These are phyloP conservation scores for Phytophthora capsici DNA, from an alignment of 352 stramenopile genomes.

Conservation along the genomic window DNA sequence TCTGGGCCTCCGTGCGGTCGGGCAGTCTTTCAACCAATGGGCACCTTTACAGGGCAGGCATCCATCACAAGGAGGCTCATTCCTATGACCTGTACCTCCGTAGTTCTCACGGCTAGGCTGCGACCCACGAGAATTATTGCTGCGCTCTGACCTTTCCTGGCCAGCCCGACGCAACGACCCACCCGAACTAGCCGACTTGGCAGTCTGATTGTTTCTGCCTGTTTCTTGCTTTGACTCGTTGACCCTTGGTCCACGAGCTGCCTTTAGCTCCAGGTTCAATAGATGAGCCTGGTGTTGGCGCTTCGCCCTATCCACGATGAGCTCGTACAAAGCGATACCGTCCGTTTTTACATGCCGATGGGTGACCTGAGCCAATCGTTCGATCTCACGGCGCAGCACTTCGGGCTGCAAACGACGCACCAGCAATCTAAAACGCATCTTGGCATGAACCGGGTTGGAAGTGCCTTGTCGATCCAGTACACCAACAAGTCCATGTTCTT, in stretches of 20 bases:
- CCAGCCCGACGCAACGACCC: background rate
- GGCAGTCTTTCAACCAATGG: conserved; percentile 1
- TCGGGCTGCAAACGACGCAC: background rate
- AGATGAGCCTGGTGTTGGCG: background rate
- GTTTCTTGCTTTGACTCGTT: background rate
- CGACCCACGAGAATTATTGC: background rate
- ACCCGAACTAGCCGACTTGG: background rate
- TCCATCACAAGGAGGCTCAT: background rate
- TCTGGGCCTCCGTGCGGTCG: background rate
- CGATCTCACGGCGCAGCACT: background rate
- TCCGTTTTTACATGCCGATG: conserved; percentile 1
- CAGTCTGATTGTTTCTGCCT: background rate
- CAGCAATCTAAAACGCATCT: background rate
- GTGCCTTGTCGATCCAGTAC: background rate
- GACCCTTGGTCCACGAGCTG: background rate
- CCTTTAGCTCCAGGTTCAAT: background rate
- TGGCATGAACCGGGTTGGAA: background rate
- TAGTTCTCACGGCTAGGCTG: background rate
- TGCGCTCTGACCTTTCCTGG: background rate
- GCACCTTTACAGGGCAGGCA: too few species aligned
- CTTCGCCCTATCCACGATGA: background rate
- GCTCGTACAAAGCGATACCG: background rate
- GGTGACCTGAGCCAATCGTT: background rate
- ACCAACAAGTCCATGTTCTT: background rate
- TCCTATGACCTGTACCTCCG: background rate